Conservation (phyloP, 495 filamentous ascomycete genomes). For the Penicillium canariense region DNA sequence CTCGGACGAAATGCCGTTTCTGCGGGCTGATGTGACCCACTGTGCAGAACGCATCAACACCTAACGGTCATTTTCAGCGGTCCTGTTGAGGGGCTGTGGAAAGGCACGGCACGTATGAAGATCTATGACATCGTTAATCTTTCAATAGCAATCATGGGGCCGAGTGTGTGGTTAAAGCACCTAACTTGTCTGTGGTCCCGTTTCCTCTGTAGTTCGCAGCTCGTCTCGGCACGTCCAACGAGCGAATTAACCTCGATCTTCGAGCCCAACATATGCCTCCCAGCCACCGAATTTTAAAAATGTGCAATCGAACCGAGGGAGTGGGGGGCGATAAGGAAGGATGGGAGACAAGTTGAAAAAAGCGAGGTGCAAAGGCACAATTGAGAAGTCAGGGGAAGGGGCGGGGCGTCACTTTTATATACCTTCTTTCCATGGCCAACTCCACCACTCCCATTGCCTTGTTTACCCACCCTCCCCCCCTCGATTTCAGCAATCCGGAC, state of each 20-base stretch:
- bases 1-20: neutral
- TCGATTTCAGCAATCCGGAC: conserved; percentile 8
- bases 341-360: conserved; percentile 7
- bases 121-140: conserved; percentile 5
- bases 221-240: conserved; percentile 1
- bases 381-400: conserved; percentile 6
- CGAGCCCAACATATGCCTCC: conserved; percentile 23
- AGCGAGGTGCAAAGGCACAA: conserved; percentile 6
- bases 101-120: neutral
- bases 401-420: conserved; percentile 24
- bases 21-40: neutral
- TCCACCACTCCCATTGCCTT: conserved; percentile 1
- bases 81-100: neutral
- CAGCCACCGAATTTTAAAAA: conserved; percentile 38
- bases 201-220: conserved; percentile 22
- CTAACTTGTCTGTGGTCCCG: conserved; percentile 18
- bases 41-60: neutral
- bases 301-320: conserved; percentile 1
- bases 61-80: neutral
- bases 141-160: neutral
- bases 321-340: neutral
- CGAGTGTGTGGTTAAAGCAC: neutral
- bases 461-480: conserved; percentile 1
- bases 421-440: neutral
- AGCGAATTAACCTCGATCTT: conserved; percentile 21